Evolutionary conservation across 1,139 yeast species (phyloP).

Genomic region (Kazachstania sp.): DNA sequence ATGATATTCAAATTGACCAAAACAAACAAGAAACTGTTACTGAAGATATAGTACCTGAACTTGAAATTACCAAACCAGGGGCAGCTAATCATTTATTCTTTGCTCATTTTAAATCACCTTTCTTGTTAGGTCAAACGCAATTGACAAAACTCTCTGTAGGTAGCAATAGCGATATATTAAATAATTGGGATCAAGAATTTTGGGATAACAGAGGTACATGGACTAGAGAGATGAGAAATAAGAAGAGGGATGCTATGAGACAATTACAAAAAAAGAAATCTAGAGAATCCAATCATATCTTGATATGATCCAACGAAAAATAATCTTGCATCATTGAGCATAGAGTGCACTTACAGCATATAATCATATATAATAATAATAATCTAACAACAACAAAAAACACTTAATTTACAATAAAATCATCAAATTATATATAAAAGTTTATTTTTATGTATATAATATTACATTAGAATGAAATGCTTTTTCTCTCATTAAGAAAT

Average conservation of each 20-base stretch:
- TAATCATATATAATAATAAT: background rate
- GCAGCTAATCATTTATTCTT: slow-evolving; percentile 46
- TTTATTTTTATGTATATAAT: background rate
- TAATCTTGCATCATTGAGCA: background rate
- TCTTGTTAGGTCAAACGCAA: slow-evolving; percentile 75
- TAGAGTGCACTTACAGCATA: background rate
- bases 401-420: background rate
- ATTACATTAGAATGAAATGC: background rate
- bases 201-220: slow-evolving; percentile 78
- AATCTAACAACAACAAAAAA: background rate
- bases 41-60: background rate
- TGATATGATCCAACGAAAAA: slow-evolving; percentile 2
- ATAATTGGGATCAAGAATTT: slow-evolving; percentile 66
- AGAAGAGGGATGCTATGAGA: slow-evolving; percentile 65
- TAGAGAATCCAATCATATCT: slow-evolving; percentile 13
- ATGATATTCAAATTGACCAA: slow-evolving; percentile 31
- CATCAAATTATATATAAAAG: background rate
- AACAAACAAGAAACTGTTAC: background rate
- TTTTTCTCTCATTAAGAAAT: slow-evolving; percentile 7
- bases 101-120: slow-evolving; percentile 77
- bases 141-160: slow-evolving; percentile 45
- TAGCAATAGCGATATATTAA: slow-evolving; percentile 35
- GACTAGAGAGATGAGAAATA: slow-evolving; percentile 64
- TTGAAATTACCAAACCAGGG: background rate
- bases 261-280: slow-evolving; percentile 43